Evolutionary conservation across 371 early-diverging fungal species (phyloP), one percentile per base, ranked within the genome.

Genomic region (Mucor piriformis): DNA sequence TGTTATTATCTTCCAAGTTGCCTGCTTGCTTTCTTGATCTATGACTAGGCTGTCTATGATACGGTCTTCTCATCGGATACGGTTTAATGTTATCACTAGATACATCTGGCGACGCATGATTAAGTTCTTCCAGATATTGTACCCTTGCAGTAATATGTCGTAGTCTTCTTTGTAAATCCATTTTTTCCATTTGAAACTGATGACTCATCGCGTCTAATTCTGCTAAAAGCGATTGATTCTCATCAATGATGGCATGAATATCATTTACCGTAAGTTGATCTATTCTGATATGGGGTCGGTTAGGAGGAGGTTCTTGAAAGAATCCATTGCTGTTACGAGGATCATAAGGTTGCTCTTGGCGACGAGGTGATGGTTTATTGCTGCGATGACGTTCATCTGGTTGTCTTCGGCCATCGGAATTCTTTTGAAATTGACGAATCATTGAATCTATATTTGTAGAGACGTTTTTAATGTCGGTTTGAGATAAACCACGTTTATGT

Each of bases 181-280:
- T 29, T 27, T 42, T 52, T 12, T 66, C 66, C 18, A 42, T 27
- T 4, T 52, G 37, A 32, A 63, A 63, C 40, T 57, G 58, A 54
- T 52, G 49, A 5, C 16, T 32, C 32, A 63, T 37, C 0, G 37
- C 25, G n/a, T 63, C 34, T 0, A 63, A 5, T 15, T 63, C 58
- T 3, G 40, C 21, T 12, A 18, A 40, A 34, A 66, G 52, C 11
- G 33, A 20, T 11, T 47, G 44, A 21, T 61, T 61, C 11, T 66
- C 66, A 24, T 61, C 51, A 15, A 66, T 24, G n/a, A 66, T 51
- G 0, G 51, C 42, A 20, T 57, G 57, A 1, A 66, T 37, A 18
- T 66, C 61, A n/a, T 52, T 47, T 6, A 48, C 25, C 0, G 66
- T 55, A 2, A 65, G n/a, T 20, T 64, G 64, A 15, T 64, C 59